Base-by-base conservation (phyloP, 2,329 filamentous ascomycete genomes). In the Curvularia eragrostidis region DNA sequence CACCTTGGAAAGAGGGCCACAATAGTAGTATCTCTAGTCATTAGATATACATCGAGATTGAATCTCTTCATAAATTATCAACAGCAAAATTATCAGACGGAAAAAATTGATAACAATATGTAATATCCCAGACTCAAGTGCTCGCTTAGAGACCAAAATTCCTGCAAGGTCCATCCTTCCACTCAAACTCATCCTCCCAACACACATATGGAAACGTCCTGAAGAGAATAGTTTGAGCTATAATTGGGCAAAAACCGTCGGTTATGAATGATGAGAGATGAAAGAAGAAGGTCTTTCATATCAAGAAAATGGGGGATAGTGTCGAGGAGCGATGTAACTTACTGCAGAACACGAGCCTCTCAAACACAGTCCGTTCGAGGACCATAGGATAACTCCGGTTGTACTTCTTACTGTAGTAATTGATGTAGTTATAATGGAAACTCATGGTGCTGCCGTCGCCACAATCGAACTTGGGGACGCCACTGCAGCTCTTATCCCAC, bases 381-480 rank as follows among this genome's bases (percentile, higher is more conserved):
- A 41, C 39, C 36, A 50, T 26, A 34, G 48, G 48, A 28, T 50
- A 50, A 10, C 41, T 28, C 23, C 36, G 48, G 15, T 41, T 23
- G 23, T 50, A 50, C 48, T 50, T 50, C 23, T 39, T 41, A 50
- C 48, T 50, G 23, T 50, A 41, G 21, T 50, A 50, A 13, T 26
- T 12, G 23, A 50, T 34, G 48, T 39, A 50, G 23, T 50, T 50
- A 21, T 50, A 50, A 7, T 23, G 28, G 36, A 50, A 50, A 41
- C 48, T 23, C 48, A 50, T 50, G 13, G 24, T 21, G 34, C 36
- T 50, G 23, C 48, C 48, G 23, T 50, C 48, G 48, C 48, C 47
- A 21, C 47, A 49, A 13, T 49, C 34, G 34, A 49, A 49, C 19
- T 19, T 39, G 47, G 13, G 15, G 23, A 49, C 47, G 13, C 47